Evolutionary conservation across 805 yeast genomes (phyloP).

Genomic region (Cyberlindnera mycetangii): DNA sequence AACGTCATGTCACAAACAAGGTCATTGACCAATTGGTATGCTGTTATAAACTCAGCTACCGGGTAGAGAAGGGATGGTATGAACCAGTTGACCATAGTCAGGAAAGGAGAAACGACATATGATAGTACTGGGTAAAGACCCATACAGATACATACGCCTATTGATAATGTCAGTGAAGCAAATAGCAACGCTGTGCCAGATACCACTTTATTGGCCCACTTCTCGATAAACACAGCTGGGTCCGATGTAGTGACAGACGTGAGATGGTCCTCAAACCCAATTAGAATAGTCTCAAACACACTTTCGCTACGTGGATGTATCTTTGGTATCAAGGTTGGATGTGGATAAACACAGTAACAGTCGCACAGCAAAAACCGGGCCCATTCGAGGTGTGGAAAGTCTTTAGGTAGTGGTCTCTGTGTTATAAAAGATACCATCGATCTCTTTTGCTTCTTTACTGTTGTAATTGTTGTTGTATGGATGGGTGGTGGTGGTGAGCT

Average conservation of each 20-base stretch:
- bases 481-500: too few species aligned
- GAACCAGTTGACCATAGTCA: not conserved
- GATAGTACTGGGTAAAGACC: not conserved
- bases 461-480: too few species aligned
- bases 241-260: not conserved
- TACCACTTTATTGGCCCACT: not conserved
- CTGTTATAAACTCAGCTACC: not conserved
- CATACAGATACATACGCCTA: not conserved
- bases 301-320: not conserved
- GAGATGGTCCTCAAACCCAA: not conserved
- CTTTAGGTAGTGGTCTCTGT: not conserved
- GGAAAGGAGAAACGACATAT: not conserved
- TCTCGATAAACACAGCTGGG: not conserved
- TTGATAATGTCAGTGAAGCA: not conserved
- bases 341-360: not conserved
- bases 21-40: not conserved
- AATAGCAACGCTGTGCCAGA: not conserved
- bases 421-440: not conserved
- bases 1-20: not conserved
- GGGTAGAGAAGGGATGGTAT: constrained; percentile 3
- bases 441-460: too few species aligned
- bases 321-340: not conserved
- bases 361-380: constrained; percentile 2
- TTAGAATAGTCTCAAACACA: not conserved
- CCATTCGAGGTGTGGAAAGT: constrained; percentile 14